Conservation (phyloP, 2,329 filamentous ascomycete genomes). For the Aspergillus oerlinghausenensis region DNA sequence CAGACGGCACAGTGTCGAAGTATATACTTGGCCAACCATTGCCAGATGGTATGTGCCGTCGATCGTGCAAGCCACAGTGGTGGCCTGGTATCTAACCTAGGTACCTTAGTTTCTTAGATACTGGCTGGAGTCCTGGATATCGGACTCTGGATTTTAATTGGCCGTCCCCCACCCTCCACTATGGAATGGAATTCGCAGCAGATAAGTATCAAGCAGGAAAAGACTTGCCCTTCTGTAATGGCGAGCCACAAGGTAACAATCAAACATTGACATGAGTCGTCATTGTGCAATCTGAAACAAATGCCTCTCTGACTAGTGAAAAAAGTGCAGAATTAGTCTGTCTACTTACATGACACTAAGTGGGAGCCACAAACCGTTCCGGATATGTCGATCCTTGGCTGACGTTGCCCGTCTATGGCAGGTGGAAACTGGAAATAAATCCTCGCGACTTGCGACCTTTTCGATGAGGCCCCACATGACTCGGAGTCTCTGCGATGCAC, state of each 20-base stretch:
- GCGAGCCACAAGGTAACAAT: too few relatives aligned
- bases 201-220: background rate
- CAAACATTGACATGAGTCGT: background rate
- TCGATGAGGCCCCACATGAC: background rate
- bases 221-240: background rate
- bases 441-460: background rate
- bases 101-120: background rate
- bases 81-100: background rate
- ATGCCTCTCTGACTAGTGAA: background rate
- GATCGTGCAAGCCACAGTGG: background rate
- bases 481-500: background rate
- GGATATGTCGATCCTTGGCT: constrained; percentile 13
- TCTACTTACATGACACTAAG: background rate
- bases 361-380: constrained; percentile 6
- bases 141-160: background rate
- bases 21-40: background rate
- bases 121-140: background rate
- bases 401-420: constrained; percentile 1
- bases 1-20: background rate
- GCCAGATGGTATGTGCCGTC: background rate
- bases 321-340: background rate
- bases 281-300: background rate
- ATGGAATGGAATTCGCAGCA: background rate
- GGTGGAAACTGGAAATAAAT: background rate
- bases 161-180: background rate